Evolutionary conservation across 805 yeast genomes (phyloP).

Genomic region (Ogataea polymorpha): DNA sequence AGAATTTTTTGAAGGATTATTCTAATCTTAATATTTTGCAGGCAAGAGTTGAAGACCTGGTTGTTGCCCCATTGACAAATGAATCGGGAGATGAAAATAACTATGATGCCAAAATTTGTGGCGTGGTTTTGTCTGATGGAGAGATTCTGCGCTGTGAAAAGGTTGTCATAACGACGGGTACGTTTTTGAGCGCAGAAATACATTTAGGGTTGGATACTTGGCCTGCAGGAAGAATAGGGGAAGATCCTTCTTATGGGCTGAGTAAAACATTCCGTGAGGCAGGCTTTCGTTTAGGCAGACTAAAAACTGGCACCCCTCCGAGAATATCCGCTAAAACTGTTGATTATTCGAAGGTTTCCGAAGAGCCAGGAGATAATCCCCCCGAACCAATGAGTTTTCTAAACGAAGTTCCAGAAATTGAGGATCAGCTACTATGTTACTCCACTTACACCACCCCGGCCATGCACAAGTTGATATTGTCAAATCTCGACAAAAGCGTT

Average conservation of each 20-base stretch:
- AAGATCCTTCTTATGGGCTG: constrained; percentile 85
- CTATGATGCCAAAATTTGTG: constrained; percentile 49
- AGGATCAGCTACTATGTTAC: constrained; percentile 64
- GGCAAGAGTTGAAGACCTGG: constrained; percentile 81
- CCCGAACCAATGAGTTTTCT: constrained; percentile 89
- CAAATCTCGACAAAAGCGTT: constrained; percentile 75
- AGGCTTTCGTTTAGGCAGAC: constrained; percentile 81
- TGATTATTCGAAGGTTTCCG: constrained; percentile 57
- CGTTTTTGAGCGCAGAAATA: constrained; percentile 90
- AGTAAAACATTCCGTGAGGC: constrained; percentile 71
- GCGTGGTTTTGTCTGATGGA: constrained; percentile 74
- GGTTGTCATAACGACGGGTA: constrained; percentile 92
- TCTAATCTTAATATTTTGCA: constrained; percentile 57
- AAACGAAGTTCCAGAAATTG: constrained; percentile 64
- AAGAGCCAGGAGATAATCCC: constrained; percentile 77
- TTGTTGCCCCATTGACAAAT: constrained; percentile 45
- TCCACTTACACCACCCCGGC: constrained; percentile 74
- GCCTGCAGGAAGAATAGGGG: constrained; percentile 95
- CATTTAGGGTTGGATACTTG: constrained; percentile 78
- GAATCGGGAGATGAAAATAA: constrained; percentile 37
- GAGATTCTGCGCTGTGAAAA: constrained; percentile 52
- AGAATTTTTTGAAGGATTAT: constrained; percentile 52
- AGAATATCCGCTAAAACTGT: constrained; percentile 72
- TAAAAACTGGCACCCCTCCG: constrained; percentile 98
- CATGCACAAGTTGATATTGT: constrained; percentile 65